These are phyloP conservation scores for Fraxinus anomala DNA, from an alignment of 257 asterid genomes.

Conservation along the genomic window DNA sequence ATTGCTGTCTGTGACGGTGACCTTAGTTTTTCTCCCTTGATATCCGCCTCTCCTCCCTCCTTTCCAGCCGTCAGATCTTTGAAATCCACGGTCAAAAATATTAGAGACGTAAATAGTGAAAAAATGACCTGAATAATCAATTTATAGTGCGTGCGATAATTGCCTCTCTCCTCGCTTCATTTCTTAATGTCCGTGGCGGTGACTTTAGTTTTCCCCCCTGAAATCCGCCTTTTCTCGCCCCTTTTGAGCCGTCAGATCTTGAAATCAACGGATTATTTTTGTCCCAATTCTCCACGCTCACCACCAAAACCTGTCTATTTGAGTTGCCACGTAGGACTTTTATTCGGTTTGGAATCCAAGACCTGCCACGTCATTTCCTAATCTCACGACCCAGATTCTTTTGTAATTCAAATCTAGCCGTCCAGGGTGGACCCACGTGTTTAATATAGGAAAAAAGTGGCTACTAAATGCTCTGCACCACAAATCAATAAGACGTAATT, in stretches of 20 bases:
- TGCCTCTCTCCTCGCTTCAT: too few relatives aligned
- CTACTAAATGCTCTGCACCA: conserved; percentile 4
- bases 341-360: conserved; percentile 23
- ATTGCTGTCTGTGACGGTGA: conserved; percentile 54
- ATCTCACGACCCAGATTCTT: conserved; percentile 19
- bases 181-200: conserved; percentile 49
- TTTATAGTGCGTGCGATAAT: too few relatives aligned
- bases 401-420: conserved; percentile 11
- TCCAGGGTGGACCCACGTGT: neutral
- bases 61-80: conserved; percentile 34
- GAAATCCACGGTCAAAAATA: neutral
- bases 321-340: conserved; percentile 63
- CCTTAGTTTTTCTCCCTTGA: conserved; percentile 27
- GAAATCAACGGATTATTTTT: conserved; percentile 30
- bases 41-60: neutral
- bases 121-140: too few relatives aligned
- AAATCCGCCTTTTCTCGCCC: conserved; percentile 6
- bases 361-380: conserved; percentile 52
- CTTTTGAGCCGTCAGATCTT: conserved; percentile 40
- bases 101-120: too few relatives aligned
- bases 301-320: conserved; percentile 38
- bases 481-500: conserved; percentile 6
- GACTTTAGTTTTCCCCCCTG: conserved; percentile 33
- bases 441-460: neutral
- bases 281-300: conserved; percentile 36